phyloP scores from a whole-genome alignment of 768 basidiomycete species.

The Coprinopsis cinerea region DNA sequence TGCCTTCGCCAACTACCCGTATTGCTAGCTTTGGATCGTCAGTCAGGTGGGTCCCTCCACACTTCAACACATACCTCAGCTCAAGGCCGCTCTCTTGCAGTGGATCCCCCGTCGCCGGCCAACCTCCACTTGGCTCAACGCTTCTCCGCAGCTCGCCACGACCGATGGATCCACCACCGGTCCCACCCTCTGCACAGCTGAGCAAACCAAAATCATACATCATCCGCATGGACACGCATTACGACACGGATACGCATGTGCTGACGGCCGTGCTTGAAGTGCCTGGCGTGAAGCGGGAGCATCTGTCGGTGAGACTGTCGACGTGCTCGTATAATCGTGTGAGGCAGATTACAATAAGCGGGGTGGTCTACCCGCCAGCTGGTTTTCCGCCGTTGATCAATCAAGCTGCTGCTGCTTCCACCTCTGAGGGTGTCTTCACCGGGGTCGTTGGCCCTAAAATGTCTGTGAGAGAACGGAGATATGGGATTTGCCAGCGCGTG shows the following conservation, averaged over 20 bases:
- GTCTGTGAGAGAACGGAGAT: constrained; percentile 45
- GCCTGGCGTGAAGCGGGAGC: constrained; percentile 56
- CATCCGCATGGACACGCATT: constrained; percentile 59
- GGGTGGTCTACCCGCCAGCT: constrained; percentile 37
- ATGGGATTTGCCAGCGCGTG: constrained; percentile 42
- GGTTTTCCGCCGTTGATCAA: constrained; percentile 14
- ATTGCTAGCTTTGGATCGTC: constrained; percentile 19
- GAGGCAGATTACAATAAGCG: constrained; percentile 55
- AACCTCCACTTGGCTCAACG: constrained; percentile 5
- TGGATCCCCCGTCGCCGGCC: neutral
- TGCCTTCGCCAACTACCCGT: constrained; percentile 19
- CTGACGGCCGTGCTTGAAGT: constrained; percentile 62
- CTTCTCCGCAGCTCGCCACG: constrained; percentile 12
- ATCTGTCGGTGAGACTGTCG: constrained; percentile 54
- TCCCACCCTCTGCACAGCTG: constrained; percentile 8
- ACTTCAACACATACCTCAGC: neutral
- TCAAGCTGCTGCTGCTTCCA: neutral
- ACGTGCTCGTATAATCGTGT: constrained; percentile 57
- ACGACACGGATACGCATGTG: constrained; percentile 42
- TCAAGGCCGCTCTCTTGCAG: neutral
- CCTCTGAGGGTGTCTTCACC: constrained; percentile 4
- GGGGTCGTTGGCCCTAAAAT: constrained; percentile 1
- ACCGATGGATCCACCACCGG: constrained; percentile 12
- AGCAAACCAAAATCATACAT: constrained; percentile 21
- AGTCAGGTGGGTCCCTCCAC: constrained; percentile 16